Evolutionary conservation across 192 early-diverging fungal genomes (phyloP).

Genomic region (Coemansia sp.): DNA sequence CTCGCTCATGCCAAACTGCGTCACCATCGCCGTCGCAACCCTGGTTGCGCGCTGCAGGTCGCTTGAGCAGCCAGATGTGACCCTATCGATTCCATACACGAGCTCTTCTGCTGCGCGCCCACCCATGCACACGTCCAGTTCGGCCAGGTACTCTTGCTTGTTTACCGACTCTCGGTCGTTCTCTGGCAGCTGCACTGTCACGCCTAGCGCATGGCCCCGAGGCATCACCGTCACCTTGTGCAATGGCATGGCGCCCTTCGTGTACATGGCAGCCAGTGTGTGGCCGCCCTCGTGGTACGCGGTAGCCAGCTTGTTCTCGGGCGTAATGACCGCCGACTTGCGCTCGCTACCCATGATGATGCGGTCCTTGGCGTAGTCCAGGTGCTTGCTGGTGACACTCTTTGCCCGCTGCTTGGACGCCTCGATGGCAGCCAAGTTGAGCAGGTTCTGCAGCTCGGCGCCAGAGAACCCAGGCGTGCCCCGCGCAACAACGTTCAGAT

Average conservation of each 20-base stretch:
- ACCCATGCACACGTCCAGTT: conserved; percentile 96
- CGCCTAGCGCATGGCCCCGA: conserved; percentile 69
- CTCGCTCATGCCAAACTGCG: conserved; percentile 90
- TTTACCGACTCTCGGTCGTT: conserved; percentile 77
- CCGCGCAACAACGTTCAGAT: conserved; percentile 79
- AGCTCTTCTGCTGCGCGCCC: conserved; percentile 97
- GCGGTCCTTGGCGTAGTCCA: conserved; percentile 98
- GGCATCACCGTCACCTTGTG: conserved; percentile 99
- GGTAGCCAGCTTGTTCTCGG: conserved; percentile 78
- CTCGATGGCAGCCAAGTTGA: conserved; percentile 96
- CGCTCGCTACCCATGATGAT: conserved; percentile 98
- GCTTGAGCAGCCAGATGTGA: conserved; percentile 88
- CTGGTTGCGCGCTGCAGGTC: conserved; percentile 88
- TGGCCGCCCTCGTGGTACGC: conserved; percentile 99
- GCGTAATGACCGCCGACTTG: conserved; percentile 84
- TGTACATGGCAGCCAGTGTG: conserved; percentile 89
- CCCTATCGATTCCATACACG: conserved; percentile 88
- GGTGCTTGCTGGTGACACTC: conserved; percentile 68
- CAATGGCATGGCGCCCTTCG: conserved; percentile 89
- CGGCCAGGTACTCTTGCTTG: conserved; percentile 76
- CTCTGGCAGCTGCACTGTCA: conserved; percentile 91
- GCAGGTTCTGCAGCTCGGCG: conserved; percentile 95
- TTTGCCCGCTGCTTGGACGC: conserved; percentile 76
- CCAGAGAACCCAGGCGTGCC: conserved; percentile 99
- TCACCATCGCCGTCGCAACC: conserved; percentile 88